phyloP scores from a whole-genome alignment of 2,329 filamentous ascomycete genomes.

The Xenosphaeropsis pyriputrescens region DNA sequence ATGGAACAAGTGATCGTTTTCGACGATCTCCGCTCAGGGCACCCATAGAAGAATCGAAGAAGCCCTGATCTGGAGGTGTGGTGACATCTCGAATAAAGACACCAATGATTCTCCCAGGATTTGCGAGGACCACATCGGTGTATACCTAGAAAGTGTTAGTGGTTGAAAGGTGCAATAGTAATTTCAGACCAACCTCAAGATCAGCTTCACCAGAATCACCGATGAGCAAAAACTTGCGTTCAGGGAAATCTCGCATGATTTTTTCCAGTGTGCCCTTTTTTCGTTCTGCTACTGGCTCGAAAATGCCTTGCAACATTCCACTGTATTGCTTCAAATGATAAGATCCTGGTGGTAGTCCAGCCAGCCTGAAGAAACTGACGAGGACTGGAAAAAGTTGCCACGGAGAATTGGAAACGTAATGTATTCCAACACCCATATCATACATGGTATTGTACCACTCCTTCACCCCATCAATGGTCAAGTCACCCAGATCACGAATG shows the following conservation, averaged over 20 bases:
- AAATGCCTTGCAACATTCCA: slow-evolving; percentile 95
- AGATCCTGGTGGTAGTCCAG: slow-evolving; percentile 72
- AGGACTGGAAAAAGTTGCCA: slow-evolving; percentile 95
- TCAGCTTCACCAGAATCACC: slow-evolving; percentile 96
- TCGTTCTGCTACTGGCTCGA: slow-evolving; percentile 89
- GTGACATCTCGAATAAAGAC: slow-evolving; percentile 96
- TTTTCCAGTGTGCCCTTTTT: slow-evolving; percentile 81
- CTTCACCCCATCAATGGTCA: slow-evolving; percentile 73
- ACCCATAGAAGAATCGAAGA: slow-evolving; percentile 48
- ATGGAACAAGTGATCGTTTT: slow-evolving; percentile 2
- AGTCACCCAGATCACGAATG: slow-evolving; percentile 66
- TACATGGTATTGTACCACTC: slow-evolving; percentile 79
- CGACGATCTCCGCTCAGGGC: slow-evolving; percentile 13
- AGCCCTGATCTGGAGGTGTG: slow-evolving; percentile 55
- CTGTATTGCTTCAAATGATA: slow-evolving; percentile 94
- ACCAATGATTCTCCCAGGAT: slow-evolving; percentile 67
- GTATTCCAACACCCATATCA: slow-evolving; percentile 70
- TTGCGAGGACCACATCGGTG: slow-evolving; percentile 74
- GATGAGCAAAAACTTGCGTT: slow-evolving; percentile 77
- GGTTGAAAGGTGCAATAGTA: too few species aligned
- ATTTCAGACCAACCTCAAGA: slow-evolving; percentile 43
- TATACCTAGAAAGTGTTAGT: slow-evolving; percentile 36
- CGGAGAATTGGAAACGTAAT: slow-evolving; percentile 98
- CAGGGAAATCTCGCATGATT: slow-evolving; percentile 78
- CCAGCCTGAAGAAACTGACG: slow-evolving; percentile 68